Conservation (phyloP, 768 basidiomycete genomes). For the Boletus tylopilopsis region DNA sequence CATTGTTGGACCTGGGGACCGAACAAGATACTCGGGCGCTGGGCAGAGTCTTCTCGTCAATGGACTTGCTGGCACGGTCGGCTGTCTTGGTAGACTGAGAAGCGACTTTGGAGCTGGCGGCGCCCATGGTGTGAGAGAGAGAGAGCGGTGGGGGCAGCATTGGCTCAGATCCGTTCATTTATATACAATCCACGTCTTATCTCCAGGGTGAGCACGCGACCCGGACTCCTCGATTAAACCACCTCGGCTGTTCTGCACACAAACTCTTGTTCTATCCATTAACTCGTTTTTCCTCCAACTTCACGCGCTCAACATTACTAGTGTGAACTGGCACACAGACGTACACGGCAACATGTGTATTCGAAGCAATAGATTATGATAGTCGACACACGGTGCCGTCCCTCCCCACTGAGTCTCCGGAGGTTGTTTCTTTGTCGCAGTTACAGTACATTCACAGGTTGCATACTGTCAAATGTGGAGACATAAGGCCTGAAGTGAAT, state of each 20-base stretch:
- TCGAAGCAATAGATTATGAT: too few relatives aligned
- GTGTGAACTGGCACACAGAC: too few relatives aligned
- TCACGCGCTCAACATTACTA: too few relatives aligned
- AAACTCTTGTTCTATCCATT: too few relatives aligned
- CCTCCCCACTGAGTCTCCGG: too few relatives aligned
- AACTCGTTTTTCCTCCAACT: too few relatives aligned
- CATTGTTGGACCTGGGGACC: conserved; percentile 46
- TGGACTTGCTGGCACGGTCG: conserved; percentile 19
- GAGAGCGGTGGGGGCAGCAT: conserved; percentile 10
- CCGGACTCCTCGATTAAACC: background rate
- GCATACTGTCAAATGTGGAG: conserved; percentile 35
- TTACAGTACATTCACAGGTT: conserved; percentile 17
- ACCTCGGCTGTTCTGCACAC: background rate
- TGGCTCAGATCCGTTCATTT: conserved; percentile 17
- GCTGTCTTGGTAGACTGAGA: conserved; percentile 11
- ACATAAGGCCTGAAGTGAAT: conserved; percentile 26
- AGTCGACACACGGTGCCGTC: too few relatives aligned
- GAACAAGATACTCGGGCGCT: background rate
- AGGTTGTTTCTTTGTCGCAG: too few relatives aligned
- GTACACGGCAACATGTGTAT: too few relatives aligned
- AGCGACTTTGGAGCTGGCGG: conserved; percentile 22
- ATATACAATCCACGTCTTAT: conserved; percentile 24
- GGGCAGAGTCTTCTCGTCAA: conserved; percentile 25
- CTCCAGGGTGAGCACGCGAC: conserved; percentile 12
- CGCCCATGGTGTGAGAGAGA: conserved; percentile 23